Evolutionary conservation across 176 grass and related monocot genomes (phyloP).

Genomic region (Oryza punctata): DNA sequence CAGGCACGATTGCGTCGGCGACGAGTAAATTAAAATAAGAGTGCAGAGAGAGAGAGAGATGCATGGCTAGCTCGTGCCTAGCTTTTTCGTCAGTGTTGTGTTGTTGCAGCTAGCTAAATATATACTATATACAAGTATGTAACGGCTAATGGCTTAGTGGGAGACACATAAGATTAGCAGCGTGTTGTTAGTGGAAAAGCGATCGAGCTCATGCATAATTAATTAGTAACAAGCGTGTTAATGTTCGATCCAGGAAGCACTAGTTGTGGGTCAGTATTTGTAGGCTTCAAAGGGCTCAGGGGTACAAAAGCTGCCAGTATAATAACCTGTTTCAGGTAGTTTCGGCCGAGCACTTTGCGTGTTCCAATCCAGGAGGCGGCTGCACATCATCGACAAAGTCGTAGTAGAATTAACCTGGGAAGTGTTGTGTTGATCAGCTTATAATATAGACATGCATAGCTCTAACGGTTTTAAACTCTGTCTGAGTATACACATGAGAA

Average conservation of each 20-base stretch:
- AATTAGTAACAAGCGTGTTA: conserved; percentile 43
- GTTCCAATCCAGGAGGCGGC: conserved; percentile 52
- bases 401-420: conserved; percentile 29
- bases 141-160: conserved; percentile 63
- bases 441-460: background rate
- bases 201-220: conserved; percentile 16
- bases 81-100: conserved; percentile 34
- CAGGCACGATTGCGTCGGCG: conserved; percentile 54
- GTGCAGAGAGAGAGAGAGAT: background rate
- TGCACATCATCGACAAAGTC: background rate
- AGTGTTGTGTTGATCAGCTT: background rate
- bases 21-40: conserved; percentile 58
- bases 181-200: conserved; percentile 50
- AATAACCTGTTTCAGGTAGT: conserved; percentile 49
- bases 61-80: conserved; percentile 25
- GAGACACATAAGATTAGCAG: conserved; percentile 68
- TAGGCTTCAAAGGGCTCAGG: conserved; percentile 68
- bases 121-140: background rate
- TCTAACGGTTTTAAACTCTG: background rate
- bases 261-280: conserved; percentile 75
- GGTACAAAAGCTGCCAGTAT: conserved; percentile 52
- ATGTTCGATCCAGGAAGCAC: conserved; percentile 69
- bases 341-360: conserved; percentile 36
- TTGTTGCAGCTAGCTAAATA: background rate
- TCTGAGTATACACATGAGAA: background rate